These are phyloP conservation scores for Zancudomyces culisetae DNA, from an alignment of 371 early-diverging fungal genomes.

Conservation along the genomic window DNA sequence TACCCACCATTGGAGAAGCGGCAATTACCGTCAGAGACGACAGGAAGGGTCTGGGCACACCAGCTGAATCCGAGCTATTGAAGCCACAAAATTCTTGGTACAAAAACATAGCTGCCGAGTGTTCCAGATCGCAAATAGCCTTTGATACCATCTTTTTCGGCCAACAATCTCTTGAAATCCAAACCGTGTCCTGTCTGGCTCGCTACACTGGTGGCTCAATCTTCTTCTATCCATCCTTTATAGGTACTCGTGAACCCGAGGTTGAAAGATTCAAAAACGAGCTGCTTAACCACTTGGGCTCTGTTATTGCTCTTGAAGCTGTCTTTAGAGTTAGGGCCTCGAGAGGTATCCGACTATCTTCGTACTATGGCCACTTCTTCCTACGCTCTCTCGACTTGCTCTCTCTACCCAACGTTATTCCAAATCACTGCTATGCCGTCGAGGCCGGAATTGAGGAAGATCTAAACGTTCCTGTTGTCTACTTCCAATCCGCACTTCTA, in stretches of 20 bases:
- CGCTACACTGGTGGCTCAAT: slow-evolving; percentile 89
- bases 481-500: slow-evolving; percentile 93
- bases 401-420: slow-evolving; percentile 82
- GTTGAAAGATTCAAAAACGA: slow-evolving; percentile 76
- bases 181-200: slow-evolving; percentile 70
- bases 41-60: slow-evolving; percentile 70
- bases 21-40: slow-evolving; percentile 70
- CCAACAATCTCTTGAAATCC: slow-evolving; percentile 73
- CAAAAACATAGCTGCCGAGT: slow-evolving; percentile 82
- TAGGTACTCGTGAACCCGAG: slow-evolving; percentile 69
- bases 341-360: slow-evolving; percentile 65
- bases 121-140: slow-evolving; percentile 76
- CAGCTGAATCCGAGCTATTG: slow-evolving; percentile 65
- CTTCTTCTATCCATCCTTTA: slow-evolving; percentile 90
- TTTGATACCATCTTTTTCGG: slow-evolving; percentile 89
- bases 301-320: slow-evolving; percentile 83
- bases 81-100: slow-evolving; percentile 75
- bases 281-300: slow-evolving; percentile 58
- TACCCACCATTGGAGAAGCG: slow-evolving; percentile 77
- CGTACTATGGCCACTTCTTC: slow-evolving; percentile 93
- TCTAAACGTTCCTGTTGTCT: slow-evolving; percentile 53
- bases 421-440: slow-evolving; percentile 84
- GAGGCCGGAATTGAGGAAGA: slow-evolving; percentile 77
- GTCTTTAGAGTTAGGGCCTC: slow-evolving; percentile 90
- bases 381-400: slow-evolving; percentile 87